Conservation (phyloP, 83 land plant species). For the Diphasiastrum complanatum region DNA sequence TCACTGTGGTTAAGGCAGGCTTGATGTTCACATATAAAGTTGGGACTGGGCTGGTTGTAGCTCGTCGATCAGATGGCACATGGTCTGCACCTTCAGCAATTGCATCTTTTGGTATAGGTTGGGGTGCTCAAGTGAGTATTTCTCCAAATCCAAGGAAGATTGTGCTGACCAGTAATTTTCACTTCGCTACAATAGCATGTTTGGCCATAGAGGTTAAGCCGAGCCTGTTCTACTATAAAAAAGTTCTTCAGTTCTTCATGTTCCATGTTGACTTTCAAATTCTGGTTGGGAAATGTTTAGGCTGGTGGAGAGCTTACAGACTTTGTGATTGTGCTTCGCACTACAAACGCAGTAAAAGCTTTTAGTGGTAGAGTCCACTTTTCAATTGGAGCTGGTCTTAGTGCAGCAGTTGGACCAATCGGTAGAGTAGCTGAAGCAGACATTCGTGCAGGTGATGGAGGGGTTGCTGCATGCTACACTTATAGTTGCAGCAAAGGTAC, state of each 20-base stretch:
- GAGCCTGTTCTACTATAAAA: not conserved
- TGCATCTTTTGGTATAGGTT: slow-evolving; percentile 74
- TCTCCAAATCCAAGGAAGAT: too few relatives aligned
- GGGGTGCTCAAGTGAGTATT: slow-evolving; percentile 69
- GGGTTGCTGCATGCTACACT: slow-evolving; percentile 74
- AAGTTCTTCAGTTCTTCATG: not conserved
- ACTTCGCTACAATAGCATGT: slow-evolving; percentile 3
- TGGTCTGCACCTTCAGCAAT: slow-evolving; percentile 93
- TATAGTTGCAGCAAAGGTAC: slow-evolving; percentile 90
- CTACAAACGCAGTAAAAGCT: slow-evolving; percentile 55
- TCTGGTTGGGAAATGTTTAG: slow-evolving; percentile 26
- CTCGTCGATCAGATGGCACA: slow-evolving; percentile 63
- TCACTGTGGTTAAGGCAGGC: slow-evolving; percentile 70
- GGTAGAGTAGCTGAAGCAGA: slow-evolving; percentile 74
- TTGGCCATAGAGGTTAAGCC: not conserved
- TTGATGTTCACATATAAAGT: slow-evolving; percentile 72
- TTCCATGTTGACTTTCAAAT: not conserved
- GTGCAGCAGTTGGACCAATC: slow-evolving; percentile 66
- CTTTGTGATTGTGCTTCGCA: slow-evolving; percentile 65
- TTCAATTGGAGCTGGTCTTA: slow-evolving; percentile 75
- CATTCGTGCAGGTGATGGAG: slow-evolving; percentile 67
- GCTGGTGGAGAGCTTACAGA: slow-evolving; percentile 85
- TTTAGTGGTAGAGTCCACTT: slow-evolving; percentile 62
- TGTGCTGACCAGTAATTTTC: not conserved
- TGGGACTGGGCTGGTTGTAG: slow-evolving; percentile 80